Conservation (phyloP, 139 green algal species). For the Closterium sp. region DNA sequence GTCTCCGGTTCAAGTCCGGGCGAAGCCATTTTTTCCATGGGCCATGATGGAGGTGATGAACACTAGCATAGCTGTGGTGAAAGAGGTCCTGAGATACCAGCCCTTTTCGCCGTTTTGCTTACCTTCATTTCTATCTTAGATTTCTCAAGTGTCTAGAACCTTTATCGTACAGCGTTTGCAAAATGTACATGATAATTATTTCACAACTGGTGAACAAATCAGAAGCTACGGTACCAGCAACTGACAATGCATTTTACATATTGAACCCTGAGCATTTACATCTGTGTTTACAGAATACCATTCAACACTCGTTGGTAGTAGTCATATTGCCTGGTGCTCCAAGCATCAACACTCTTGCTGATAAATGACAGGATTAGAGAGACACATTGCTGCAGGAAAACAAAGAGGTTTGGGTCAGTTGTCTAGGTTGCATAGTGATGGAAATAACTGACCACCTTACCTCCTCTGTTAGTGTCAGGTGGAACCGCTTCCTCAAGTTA, state of each 20-base stretch:
- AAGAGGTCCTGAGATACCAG: too few relatives aligned
- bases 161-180: background rate
- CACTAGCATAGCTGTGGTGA: too few relatives aligned
- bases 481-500: conserved; percentile 82
- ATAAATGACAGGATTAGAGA: conserved; percentile 88
- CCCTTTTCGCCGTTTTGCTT: too few relatives aligned
- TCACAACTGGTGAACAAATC: background rate
- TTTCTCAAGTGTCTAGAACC: background rate
- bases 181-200: background rate
- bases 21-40: background rate
- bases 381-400: conserved; percentile 63
- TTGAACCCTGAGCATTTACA: background rate
- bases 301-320: conserved; percentile 97
- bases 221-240: background rate
- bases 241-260: background rate
- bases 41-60: too few relatives aligned
- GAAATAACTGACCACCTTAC: conserved; percentile 35
- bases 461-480: conserved; percentile 64
- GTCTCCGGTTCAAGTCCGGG: background rate
- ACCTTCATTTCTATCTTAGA: background rate
- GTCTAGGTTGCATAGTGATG: background rate
- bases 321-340: conserved; percentile 96
- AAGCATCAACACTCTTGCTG: conserved; percentile 84
- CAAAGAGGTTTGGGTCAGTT: background rate
- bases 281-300: conserved; percentile 80